Percentiles rank a stretch among this genome's conserved stretches.
Conservation (phyloP, 495 filamentous ascomycete species). For the Darksidea phi region DNA sequence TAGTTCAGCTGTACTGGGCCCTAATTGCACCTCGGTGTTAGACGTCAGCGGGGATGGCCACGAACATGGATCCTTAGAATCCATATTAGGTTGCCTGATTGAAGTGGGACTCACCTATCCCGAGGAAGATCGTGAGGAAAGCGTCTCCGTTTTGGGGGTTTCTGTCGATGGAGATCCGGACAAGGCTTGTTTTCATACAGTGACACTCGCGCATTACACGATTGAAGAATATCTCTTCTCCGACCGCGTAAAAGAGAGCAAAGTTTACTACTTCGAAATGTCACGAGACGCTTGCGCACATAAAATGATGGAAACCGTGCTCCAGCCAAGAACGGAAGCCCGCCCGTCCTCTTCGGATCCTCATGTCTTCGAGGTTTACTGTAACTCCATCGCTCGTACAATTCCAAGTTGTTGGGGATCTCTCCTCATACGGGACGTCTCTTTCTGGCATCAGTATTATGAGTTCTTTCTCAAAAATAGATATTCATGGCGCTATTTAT, state of each 20-base stretch:
- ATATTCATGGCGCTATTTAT: too few relatives aligned
- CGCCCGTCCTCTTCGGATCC: too few relatives aligned
- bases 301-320: too few relatives aligned
- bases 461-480: too few relatives aligned
- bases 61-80: background rate
- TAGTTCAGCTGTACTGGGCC: background rate
- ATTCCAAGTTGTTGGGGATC: too few relatives aligned
- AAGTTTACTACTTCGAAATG: background rate
- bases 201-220: slow-evolving; percentile 4
- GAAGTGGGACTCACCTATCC: too few relatives aligned
- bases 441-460: too few relatives aligned
- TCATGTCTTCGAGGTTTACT: too few relatives aligned
- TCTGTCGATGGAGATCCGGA: background rate
- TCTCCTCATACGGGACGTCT: too few relatives aligned
- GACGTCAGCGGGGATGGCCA: background rate
- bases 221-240: slow-evolving; percentile 4
- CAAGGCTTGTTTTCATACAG: background rate
- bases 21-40: background rate
- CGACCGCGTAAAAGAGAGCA: background rate
- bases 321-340: too few relatives aligned
- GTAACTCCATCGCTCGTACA: too few relatives aligned
- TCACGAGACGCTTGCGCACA: too few relatives aligned
- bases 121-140: background rate
- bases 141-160: background rate
- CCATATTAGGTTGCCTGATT: slow-evolving; percentile 4